A percentile compares a stretch with the other conserved stretches of the same genome.
phyloP scores from a whole-genome alignment of 305 asterid genomes.

The Andrographis paniculata region DNA sequence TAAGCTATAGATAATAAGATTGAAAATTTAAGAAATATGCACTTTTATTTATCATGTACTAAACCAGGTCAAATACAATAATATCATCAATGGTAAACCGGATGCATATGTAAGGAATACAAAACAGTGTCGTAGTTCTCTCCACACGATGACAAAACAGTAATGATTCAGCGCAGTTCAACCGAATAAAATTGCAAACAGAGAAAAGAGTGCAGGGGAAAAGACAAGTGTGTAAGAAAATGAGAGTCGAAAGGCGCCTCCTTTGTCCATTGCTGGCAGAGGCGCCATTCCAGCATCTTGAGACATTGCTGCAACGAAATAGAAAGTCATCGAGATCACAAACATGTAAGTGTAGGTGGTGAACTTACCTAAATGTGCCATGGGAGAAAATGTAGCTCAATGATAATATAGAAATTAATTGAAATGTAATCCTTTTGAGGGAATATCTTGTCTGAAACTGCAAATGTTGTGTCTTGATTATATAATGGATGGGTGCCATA shows the following conservation, averaged over 20 bases:
- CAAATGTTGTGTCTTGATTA: slow-evolving; percentile 14
- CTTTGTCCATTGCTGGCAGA: slow-evolving; percentile 22
- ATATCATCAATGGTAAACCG: slow-evolving; percentile 4
- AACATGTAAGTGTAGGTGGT: slow-evolving; percentile 11
- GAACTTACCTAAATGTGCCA: slow-evolving; percentile 20
- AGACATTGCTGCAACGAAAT: slow-evolving; percentile 12
- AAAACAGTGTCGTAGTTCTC: not conserved
- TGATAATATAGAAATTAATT: not conserved
- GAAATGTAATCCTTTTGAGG: not conserved
- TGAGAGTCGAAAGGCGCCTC: slow-evolving; percentile 18
- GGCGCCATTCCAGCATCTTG: slow-evolving; percentile 30
- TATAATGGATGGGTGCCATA: slow-evolving; percentile 14
- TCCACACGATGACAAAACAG: not conserved
- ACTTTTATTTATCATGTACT: slow-evolving; percentile 15
- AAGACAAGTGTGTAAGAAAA: slow-evolving; percentile 13
- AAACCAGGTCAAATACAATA: slow-evolving; percentile 5
- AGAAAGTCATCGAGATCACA: slow-evolving; percentile 1
- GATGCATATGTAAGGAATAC: not conserved
- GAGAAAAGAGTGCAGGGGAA: slow-evolving; percentile 18
- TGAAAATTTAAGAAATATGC: not conserved
- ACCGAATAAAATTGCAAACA: slow-evolving; percentile 9
- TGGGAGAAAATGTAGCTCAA: slow-evolving; percentile 6
- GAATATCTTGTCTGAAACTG: slow-evolving; percentile 11
- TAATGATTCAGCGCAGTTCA: not conserved
- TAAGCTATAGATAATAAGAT: not conserved